Conservation (phyloP, 2,329 filamentous ascomycete genomes). For the Colletotrichum horii region DNA sequence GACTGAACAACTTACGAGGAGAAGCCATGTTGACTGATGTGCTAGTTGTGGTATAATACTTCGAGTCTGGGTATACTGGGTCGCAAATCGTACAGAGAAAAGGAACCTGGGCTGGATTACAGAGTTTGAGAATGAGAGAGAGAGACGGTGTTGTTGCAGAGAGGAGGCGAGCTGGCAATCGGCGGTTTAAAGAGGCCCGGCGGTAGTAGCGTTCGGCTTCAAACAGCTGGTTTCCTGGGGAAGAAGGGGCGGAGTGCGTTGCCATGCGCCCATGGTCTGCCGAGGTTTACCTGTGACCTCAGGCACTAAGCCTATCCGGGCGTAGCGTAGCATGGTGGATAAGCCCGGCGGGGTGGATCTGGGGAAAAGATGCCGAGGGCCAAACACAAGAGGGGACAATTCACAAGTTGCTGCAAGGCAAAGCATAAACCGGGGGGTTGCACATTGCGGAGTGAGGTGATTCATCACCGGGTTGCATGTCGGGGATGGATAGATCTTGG, state of each 20-base stretch:
- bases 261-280: constrained; percentile 20
- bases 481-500: neutral
- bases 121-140: neutral
- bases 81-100: constrained; percentile 17
- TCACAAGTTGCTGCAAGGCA: neutral
- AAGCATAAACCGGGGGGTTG: constrained; percentile 1
- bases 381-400: neutral
- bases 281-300: constrained; percentile 24
- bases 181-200: constrained; percentile 13
- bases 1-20: constrained; percentile 68
- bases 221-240: constrained; percentile 12
- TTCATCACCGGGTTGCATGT: neutral
- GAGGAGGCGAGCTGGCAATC: neutral
- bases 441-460: neutral
- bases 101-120: constrained; percentile 7
- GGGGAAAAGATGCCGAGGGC: constrained; percentile 24
- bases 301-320: neutral
- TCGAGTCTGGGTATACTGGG: constrained; percentile 10
- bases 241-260: constrained; percentile 21
- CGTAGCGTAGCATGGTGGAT: neutral
- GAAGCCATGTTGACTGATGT: constrained; percentile 68
- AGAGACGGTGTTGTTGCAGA: neutral
- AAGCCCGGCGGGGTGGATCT: constrained; percentile 17
- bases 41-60: neutral
- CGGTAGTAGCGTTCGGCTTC: constrained; percentile 7